phyloP scores from a whole-genome alignment of 441 rosid species.

The Theobroma grandiflorum region DNA sequence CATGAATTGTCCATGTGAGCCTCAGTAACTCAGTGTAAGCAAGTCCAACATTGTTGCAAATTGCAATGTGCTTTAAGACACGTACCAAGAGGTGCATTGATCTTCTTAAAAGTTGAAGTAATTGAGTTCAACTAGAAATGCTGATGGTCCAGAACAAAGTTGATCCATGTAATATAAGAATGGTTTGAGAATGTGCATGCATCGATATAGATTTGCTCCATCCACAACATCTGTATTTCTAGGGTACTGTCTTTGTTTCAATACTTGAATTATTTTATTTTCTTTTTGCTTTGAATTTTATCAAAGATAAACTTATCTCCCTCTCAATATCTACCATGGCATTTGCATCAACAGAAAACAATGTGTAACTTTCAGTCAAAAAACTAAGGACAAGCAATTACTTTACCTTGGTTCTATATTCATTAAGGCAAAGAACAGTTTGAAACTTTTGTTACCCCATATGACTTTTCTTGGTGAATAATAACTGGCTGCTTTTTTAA shows the following conservation, averaged over 20 bases:
- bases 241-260: neutral
- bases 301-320: neutral
- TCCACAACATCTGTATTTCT: slow-evolving; percentile 5
- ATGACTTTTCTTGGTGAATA: neutral
- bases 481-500: neutral
- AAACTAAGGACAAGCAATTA: neutral
- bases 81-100: slow-evolving; percentile 40
- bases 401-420: neutral
- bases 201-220: neutral
- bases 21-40: slow-evolving; percentile 42
- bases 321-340: neutral
- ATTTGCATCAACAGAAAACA: slow-evolving; percentile 10
- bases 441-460: neutral
- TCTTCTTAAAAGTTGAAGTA: slow-evolving; percentile 30
- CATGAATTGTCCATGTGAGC: slow-evolving; percentile 56
- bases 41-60: slow-evolving; percentile 30
- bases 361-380: neutral
- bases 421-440: slow-evolving; percentile 2
- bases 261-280: neutral
- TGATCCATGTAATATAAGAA: slow-evolving; percentile 21
- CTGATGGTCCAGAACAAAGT: slow-evolving; percentile 30
- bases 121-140: slow-evolving; percentile 7
- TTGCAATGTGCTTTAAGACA: slow-evolving; percentile 31
- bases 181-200: neutral
- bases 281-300: neutral